Evolutionary conservation across 2,329 filamentous ascomycete species (phyloP).

Genomic region (Penicillium sp.): DNA sequence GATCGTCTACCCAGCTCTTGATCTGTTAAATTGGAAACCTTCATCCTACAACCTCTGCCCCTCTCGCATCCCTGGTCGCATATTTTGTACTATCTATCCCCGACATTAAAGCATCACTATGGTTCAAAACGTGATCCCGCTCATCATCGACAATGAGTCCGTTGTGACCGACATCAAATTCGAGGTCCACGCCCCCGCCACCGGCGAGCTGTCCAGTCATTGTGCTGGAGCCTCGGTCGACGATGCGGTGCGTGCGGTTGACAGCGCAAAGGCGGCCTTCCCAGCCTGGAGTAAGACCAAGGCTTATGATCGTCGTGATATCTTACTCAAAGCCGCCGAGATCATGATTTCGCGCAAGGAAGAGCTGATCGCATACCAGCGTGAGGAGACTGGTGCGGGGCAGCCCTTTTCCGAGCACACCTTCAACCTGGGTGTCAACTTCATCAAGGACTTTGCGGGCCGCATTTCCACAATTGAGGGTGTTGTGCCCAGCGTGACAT

Average conservation of each 20-base stretch:
- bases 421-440: conserved; percentile 38
- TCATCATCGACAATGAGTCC: conserved; percentile 51
- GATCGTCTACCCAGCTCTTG: conserved; percentile 1
- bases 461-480: conserved; percentile 54
- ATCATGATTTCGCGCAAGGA: conserved; percentile 58
- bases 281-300: conserved; percentile 68
- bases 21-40: conserved; percentile 5
- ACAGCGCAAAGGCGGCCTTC: conserved; percentile 69
- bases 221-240: conserved; percentile 60
- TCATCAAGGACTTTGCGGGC: conserved; percentile 57
- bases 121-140: conserved; percentile 37
- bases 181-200: conserved; percentile 60
- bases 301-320: conserved; percentile 64
- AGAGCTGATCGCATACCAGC: conserved; percentile 65
- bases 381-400: conserved; percentile 59
- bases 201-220: conserved; percentile 58
- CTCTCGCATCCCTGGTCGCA: background rate
- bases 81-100: background rate
- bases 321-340: conserved; percentile 56
- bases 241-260: conserved; percentile 60
- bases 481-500: conserved; percentile 50
- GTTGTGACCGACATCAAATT: conserved; percentile 46
- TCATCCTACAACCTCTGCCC: conserved; percentile 2
- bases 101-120: conserved; percentile 10
- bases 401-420: conserved; percentile 43